Evolutionary conservation across 2,329 filamentous ascomycete genomes (phyloP).

Genomic region (Iodosphaeria phyllophila): DNA sequence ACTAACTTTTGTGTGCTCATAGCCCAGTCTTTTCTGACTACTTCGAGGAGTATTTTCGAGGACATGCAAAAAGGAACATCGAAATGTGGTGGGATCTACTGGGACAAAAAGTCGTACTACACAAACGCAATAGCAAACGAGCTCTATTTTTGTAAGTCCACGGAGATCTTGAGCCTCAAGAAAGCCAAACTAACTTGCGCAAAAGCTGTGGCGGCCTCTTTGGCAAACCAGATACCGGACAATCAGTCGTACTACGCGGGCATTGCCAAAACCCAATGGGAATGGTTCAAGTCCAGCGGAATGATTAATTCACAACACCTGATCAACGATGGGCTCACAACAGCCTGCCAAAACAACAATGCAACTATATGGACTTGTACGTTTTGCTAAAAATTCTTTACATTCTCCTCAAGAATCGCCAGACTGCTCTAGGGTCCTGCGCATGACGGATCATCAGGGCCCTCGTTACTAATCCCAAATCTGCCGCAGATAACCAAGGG

Average conservation of each 20-base stretch:
- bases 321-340: conserved; percentile 33
- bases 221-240: conserved; percentile 27
- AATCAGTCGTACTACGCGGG: conserved; percentile 22
- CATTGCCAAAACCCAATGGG: conserved; percentile 28
- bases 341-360: too few relatives aligned
- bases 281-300: conserved; percentile 29
- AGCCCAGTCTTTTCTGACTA: conserved; percentile 25
- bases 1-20: too few relatives aligned
- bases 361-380: too few relatives aligned
- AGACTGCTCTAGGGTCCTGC: too few relatives aligned
- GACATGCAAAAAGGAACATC: conserved; percentile 27
- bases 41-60: conserved; percentile 28
- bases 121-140: conserved; percentile 37
- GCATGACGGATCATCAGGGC: neutral
- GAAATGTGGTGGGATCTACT: conserved; percentile 34
- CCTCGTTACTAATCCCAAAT: neutral
- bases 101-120: conserved; percentile 30
- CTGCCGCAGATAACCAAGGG: conserved; percentile 28
- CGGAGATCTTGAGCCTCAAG: too few relatives aligned
- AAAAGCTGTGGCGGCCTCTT: conserved; percentile 30
- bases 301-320: conserved; percentile 29
- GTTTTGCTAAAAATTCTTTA: too few relatives aligned
- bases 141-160: too few relatives aligned
- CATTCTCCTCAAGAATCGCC: too few relatives aligned
- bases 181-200: too few relatives aligned